A percentile compares a stretch with the other conserved stretches of the same genome.
phyloP scores from a whole-genome alignment of 441 rosid species.

The Pelargonium fulgidum region DNA sequence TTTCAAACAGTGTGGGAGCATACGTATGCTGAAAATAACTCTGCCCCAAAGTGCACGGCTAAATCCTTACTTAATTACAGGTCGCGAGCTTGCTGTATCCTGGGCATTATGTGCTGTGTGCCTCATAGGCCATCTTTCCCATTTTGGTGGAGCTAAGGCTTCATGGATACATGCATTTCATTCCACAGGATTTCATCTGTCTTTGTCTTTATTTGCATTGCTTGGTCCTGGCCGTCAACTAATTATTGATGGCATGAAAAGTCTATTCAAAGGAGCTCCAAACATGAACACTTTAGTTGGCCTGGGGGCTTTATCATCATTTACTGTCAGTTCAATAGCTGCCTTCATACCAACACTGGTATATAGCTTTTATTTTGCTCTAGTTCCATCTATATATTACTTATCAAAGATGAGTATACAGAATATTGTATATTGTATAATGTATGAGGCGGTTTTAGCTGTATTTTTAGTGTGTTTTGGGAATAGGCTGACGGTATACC shows the following conservation, averaged over 20 bases:
- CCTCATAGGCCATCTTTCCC: conserved; percentile 86
- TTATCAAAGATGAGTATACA: not conserved
- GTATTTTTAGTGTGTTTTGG: not conserved
- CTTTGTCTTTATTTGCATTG: conserved; percentile 74
- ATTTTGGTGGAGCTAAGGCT: conserved; percentile 62
- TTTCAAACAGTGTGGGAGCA: conserved; percentile 8
- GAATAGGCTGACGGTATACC: not conserved
- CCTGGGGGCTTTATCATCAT: conserved; percentile 93
- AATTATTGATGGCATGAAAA: conserved; percentile 74
- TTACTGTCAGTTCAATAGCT: conserved; percentile 84
- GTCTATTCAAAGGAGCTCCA: conserved; percentile 75
- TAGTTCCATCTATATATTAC: conserved; percentile 10
- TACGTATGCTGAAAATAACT: not conserved
- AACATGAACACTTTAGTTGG: conserved; percentile 98
- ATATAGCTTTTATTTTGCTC: conserved; percentile 13
- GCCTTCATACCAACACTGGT: conserved; percentile 80
- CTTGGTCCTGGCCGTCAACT: conserved; percentile 95
- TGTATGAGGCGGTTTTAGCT: conserved; percentile 5
- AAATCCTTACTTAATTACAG: conserved; percentile 33
- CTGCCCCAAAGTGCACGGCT: conserved; percentile 19
- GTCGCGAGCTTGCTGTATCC: conserved; percentile 86
- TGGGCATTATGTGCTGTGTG: conserved; percentile 99
- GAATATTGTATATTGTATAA: not conserved
- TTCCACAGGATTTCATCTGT: conserved; percentile 89
- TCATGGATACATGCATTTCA: conserved; percentile 75